Percentiles rank a stretch among this genome's conserved stretches.
Evolutionary conservation across 441 rosid species (phyloP).

Genomic region (Pelargonium myrrhifolium): DNA sequence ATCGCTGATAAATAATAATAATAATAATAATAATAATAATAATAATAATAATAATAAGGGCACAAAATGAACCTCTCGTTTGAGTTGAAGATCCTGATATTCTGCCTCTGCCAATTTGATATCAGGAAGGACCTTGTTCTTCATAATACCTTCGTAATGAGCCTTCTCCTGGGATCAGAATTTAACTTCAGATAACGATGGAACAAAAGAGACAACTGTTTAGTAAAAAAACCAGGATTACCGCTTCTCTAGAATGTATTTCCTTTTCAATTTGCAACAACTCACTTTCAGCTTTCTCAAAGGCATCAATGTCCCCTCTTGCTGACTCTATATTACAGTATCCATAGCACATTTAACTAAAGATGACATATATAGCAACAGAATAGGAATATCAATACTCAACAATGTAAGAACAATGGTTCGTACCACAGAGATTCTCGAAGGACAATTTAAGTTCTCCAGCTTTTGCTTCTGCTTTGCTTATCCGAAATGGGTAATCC

Average conservation of each 20-base stretch:
- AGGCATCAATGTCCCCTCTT: constrained; percentile 62
- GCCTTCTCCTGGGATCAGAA: constrained; percentile 52
- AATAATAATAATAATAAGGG: too few species aligned
- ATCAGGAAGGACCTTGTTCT: constrained; percentile 59
- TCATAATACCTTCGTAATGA: constrained; percentile 77
- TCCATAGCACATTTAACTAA: constrained; percentile 12
- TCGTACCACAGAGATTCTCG: constrained; percentile 65
- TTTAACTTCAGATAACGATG: constrained; percentile 16
- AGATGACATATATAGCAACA: background rate
- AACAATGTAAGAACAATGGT: constrained; percentile 7
- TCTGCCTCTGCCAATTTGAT: constrained; percentile 61
- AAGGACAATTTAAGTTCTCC: constrained; percentile 47
- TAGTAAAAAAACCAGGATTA: constrained; percentile 21
- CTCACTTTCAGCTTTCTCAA: constrained; percentile 69
- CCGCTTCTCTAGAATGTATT: constrained; percentile 52
- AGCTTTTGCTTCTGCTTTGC: constrained; percentile 57
- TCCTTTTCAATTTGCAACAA: constrained; percentile 65
- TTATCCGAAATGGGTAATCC: constrained; percentile 35
- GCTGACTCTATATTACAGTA: constrained; percentile 50
- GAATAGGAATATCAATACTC: constrained; percentile 3
- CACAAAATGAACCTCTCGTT: constrained; percentile 44
- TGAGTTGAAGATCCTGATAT: constrained; percentile 45
- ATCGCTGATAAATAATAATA: too few species aligned
- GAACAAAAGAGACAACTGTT: constrained; percentile 3
- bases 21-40: too few species aligned